Base-by-base conservation (phyloP, 2,329 filamentous ascomycete species). In the Helotiales sp. region DNA sequence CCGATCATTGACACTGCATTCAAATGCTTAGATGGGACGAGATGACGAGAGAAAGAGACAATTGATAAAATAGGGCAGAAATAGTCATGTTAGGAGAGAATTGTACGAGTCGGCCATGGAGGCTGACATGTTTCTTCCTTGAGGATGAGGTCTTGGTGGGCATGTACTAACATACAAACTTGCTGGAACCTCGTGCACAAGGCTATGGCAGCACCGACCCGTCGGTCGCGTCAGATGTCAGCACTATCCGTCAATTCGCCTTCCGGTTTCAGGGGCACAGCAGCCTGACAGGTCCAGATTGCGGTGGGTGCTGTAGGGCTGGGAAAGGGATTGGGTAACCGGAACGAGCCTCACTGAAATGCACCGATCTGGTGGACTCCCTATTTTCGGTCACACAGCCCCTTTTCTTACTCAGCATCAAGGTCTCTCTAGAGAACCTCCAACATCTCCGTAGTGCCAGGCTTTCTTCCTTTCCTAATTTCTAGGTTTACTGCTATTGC, bases 1-100 rank as follows among this genome's bases (percentile, higher is more conserved):
- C 29, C 25, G 25, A n/a, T 27, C 30, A 48, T 48, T 48, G 46
- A 48, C 46, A 48, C 46, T 48, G n/a, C 27, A 48, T 48, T n/a
- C 46, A 31, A 48, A 30, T 33, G 46, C 25, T 48, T 30, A 48
- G 46, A 48, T 31, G 46, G 46, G 46, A 48, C 17, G n/a, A 48
- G 29, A 48, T 48, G 46, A 48, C 46, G 46, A 30, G 27, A 12
- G 29, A 33, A 19, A 13, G 17, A 8, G 2, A 19, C 13, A 30
- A 30, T n/a, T n/a, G n/a, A 25, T 1, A 25, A 44, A 10, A 17
- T 7, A 17, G 40, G 17, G 17, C 12, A 24, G 27, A 44, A 24
- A 44, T 25, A 44, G 22, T 5, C 6, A 12, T 17, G 40, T 25
- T 34, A 15, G 31, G 40, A 27, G 19, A 15, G 22, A 2, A 25